phyloP scores from a whole-genome alignment of 306 rosid species.

The Citrullus amarus region DNA sequence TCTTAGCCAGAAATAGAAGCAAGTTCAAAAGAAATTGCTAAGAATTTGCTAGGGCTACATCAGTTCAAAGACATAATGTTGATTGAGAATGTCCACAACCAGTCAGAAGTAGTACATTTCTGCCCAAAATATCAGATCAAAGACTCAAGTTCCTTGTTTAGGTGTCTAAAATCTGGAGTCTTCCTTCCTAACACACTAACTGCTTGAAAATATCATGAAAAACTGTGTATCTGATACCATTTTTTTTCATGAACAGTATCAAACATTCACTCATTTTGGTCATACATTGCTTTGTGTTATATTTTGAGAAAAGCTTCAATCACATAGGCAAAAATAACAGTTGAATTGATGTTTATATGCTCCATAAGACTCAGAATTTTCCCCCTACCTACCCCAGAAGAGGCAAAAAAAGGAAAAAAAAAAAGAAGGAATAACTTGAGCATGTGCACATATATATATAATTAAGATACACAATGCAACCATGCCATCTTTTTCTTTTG shows the following conservation, averaged over 20 bases:
- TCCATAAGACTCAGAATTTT: not conserved
- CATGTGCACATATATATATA: not conserved
- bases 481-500: not conserved
- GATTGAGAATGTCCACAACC: conserved; percentile 1
- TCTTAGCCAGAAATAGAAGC: not conserved
- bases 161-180: too few relatives aligned
- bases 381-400: not conserved
- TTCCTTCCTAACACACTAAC: not conserved
- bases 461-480: not conserved
- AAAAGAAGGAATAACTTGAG: not conserved
- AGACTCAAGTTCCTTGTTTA: not conserved
- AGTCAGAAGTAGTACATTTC: conserved; percentile 18
- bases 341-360: not conserved
- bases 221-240: not conserved
- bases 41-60: conserved; percentile 13
- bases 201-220: not conserved
- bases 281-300: not conserved
- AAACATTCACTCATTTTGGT: not conserved
- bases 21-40: conserved; percentile 4
- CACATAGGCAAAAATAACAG: not conserved
- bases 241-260: not conserved
- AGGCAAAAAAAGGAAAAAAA: not conserved
- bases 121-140: conserved; percentile 25
- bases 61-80: not conserved
- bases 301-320: not conserved